These are phyloP conservation scores for Aureobasidium sp. DNA, from an alignment of 2,329 filamentous ascomycete species.

Conservation along the genomic window DNA sequence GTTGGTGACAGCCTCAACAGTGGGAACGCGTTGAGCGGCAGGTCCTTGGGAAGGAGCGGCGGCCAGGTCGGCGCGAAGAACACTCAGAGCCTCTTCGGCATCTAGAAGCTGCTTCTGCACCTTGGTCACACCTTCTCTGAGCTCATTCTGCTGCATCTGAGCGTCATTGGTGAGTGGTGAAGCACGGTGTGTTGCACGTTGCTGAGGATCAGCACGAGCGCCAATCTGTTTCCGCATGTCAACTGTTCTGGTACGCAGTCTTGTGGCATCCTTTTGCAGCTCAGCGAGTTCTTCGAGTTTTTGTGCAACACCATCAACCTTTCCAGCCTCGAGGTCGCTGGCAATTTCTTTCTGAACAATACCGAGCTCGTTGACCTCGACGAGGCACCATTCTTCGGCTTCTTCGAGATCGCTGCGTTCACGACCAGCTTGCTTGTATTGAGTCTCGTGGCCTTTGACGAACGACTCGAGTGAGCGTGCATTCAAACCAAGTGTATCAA, in stretches of 20 bases:
- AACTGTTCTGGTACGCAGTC: constrained; percentile 65
- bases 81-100: constrained; percentile 68
- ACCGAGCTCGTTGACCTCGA: constrained; percentile 64
- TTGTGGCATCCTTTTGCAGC: constrained; percentile 60
- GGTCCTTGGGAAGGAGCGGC: constrained; percentile 41
- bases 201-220: constrained; percentile 58
- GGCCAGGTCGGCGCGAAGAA: constrained; percentile 72
- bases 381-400: constrained; percentile 57
- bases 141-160: constrained; percentile 70
- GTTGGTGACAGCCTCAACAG: constrained; percentile 82
- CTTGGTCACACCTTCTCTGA: constrained; percentile 65
- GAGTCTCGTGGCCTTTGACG: constrained; percentile 57
- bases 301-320: constrained; percentile 57
- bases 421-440: constrained; percentile 44
- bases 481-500: constrained; percentile 85
- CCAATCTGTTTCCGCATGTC: constrained; percentile 71
- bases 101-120: constrained; percentile 69
- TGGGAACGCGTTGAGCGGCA: constrained; percentile 53
- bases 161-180: constrained; percentile 80
- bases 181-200: constrained; percentile 54
- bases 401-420: constrained; percentile 56
- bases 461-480: constrained; percentile 55
- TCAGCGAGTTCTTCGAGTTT: constrained; percentile 62
- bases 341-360: constrained; percentile 45
- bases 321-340: constrained; percentile 56